Percentiles rank a stretch among this genome's conserved stretches.
Evolutionary conservation across 257 asterid genomes (phyloP).

Genomic region (Solanum lycopersicoides): DNA sequence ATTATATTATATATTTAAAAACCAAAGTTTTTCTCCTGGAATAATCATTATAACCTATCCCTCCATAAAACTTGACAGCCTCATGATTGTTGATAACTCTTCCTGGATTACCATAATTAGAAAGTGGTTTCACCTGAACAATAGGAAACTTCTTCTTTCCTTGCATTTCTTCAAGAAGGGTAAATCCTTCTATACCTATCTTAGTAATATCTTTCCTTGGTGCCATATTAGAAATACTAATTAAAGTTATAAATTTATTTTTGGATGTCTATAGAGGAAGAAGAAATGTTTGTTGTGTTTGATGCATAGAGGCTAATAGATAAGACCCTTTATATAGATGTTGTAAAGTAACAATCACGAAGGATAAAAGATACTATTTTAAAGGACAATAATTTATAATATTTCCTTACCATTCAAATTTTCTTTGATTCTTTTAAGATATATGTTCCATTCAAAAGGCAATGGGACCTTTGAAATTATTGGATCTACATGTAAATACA

Average conservation of each 20-base stretch:
- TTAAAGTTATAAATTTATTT: not conserved
- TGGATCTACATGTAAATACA: not conserved
- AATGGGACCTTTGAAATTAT: not conserved
- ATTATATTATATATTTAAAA: too few species aligned
- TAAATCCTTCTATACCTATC: slow-evolving; percentile 14
- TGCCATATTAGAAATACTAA: slow-evolving; percentile 18
- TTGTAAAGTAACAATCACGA: not conserved
- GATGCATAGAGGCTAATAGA: not conserved
- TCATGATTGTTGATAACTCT: slow-evolving; percentile 4
- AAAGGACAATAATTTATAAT: not conserved
- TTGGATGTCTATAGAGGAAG: not conserved
- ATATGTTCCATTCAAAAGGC: not conserved
- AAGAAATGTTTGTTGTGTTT: not conserved
- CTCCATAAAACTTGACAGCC: slow-evolving; percentile 15
- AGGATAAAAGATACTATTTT: not conserved
- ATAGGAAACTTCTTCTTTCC: slow-evolving; percentile 12
- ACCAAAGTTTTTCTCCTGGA: slow-evolving; percentile 15
- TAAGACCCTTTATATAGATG: not conserved
- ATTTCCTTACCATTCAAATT: not conserved
- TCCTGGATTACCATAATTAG: not conserved
- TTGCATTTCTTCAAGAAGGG: not conserved
- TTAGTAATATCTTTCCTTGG: slow-evolving; percentile 12
- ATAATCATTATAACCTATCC: slow-evolving; percentile 1
- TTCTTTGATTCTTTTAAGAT: not conserved
- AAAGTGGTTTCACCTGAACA: slow-evolving; percentile 11